Base-by-base conservation (phyloP, 2,329 filamentous ascomycete species). In the Hymenoscyphus fructigenus region DNA sequence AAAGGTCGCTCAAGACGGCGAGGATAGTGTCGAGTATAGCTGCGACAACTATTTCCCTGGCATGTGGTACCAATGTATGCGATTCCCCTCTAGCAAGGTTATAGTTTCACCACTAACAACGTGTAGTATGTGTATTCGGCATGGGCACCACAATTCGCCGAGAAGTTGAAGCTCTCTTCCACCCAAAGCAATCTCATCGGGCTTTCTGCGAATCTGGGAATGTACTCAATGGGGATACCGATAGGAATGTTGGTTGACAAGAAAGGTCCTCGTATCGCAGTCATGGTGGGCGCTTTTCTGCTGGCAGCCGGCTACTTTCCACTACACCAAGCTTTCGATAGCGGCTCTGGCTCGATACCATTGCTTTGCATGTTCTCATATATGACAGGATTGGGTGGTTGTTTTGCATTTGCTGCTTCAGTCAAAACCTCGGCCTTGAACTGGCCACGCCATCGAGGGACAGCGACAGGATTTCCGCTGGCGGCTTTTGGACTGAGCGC, bases 61-160 rank as follows among this genome's bases (percentile, higher is more conserved):
- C 93, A 66, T 97, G 93, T 77, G 95, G 95, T 67, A 96, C 93
- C 68, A 97, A 97, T 78, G 93, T 96, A 79, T 74, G 87, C 79
- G 6, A 50, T 23, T 23, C 5, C 44, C n/a, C 20, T 15, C 44
- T 50, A 26, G 4, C 34, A 14, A 47, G 2, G 44, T 7, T 26
- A 26, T 50, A 5, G 9, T 50, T 50, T 26, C 44, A 50, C 44
- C n/a, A 50, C 44, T 50, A 23, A 50, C 44, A 23, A 10, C n/a
- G 26, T 23, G 59, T 75, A 97, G 92, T 98, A 99, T 86, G 94
- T 93, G 75, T 99, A 97, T 79, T 97, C 93, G 63, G 94, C 94
- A 78, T 99, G 95, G 93, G 93, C 92, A 15, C 95, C 95, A 23
- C 93, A 97, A 79, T 97, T 97, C 75, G 93, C 93, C 59, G 89